Evolutionary conservation across 164 flowering plant genomes (phyloP), one percentile per base, ranked within the genome.

Genomic region (Tetrastigma voinierianum): DNA sequence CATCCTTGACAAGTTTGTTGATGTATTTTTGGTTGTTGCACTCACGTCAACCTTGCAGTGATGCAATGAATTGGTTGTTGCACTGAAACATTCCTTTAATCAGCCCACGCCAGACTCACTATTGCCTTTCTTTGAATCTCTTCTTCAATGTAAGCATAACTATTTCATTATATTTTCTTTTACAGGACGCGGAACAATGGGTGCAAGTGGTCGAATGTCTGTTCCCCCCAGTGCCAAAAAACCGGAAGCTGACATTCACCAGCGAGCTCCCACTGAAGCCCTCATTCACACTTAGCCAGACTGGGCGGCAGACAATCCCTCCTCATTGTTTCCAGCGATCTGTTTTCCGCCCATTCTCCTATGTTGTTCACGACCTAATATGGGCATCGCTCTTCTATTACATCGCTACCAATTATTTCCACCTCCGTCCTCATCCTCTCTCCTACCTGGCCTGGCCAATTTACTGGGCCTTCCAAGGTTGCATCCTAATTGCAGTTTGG

Each of bases 401-500:
- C 59, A 9, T 80, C 45, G 89, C 93, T 51, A 76, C 87, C 64
- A 70, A 54, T 53, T 86, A 70, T 75, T 61, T 91, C 77, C 81
- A 76, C 21, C 76, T 43, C 69, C 83, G 87, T 43, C 89, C 90
- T 17, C 32, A 43, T 9, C 84, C 86, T 7, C 74, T 85, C 74
- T 46, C 77, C 32, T 77, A 69, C 69, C n/a, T 85, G 17, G 87
- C 93, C 12, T 91, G 97, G 97, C 79, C 84, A 9, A 1, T 80
- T 19, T 91, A 87, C 70, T 75, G 93, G 87, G 76, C 58, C 15
- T 15, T 72, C 58, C 97, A 91, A 62, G 95, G 97, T 55, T 82
- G 93, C 52, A 72, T 86, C 56, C 78, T 85, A 18, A 89, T 93
- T 8, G 95, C 91, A 0, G 82, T 91, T 51, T 91, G 97, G 97